phyloP scores from a whole-genome alignment of 1,284 basidiomycete genomes.

The Rhodotorula sp. region DNA sequence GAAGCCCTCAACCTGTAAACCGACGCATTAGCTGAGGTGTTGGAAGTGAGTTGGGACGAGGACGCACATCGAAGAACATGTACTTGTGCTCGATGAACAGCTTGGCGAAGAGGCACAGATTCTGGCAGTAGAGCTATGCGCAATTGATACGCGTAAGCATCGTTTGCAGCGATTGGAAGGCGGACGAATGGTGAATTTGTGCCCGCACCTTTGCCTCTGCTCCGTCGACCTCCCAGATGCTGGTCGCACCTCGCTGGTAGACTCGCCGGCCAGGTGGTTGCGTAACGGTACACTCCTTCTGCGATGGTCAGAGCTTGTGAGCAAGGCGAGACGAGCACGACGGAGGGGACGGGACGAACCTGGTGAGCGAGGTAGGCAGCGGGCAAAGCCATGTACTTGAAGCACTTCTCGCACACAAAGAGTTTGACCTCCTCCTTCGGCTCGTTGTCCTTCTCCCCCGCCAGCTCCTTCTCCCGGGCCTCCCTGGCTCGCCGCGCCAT shows the following conservation, averaged over 20 bases:
- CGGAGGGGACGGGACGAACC: conserved; percentile 54
- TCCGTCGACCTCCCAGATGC: conserved; percentile 95
- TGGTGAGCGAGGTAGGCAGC: conserved; percentile 69
- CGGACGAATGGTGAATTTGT: not conserved
- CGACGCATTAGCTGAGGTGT: not conserved
- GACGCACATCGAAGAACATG: conserved; percentile 76
- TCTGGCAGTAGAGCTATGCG: conserved; percentile 85
- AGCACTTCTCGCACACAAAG: conserved; percentile 88
- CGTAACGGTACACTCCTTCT: conserved; percentile 68
- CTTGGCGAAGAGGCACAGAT: conserved; percentile 92
- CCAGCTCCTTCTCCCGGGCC: conserved; percentile 8
- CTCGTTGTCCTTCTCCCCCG: not conserved
- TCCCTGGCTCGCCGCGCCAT: conserved; percentile 19
- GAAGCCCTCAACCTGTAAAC: conserved; percentile 50
- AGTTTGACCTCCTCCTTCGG: conserved; percentile 47
- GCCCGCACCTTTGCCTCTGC: conserved; percentile 68
- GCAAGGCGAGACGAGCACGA: not conserved
- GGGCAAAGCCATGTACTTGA: conserved; percentile 89
- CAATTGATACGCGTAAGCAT: not conserved
- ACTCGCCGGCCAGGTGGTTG: conserved; percentile 87
- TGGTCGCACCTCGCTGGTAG: conserved; percentile 83
- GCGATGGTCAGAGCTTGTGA: conserved; percentile 10
- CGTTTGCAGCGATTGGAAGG: not conserved
- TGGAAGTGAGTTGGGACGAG: rapidly evolving
- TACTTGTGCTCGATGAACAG: conserved; percentile 99